Conservation (phyloP, 345 rosid genomes). For the Clausena lansium region DNA sequence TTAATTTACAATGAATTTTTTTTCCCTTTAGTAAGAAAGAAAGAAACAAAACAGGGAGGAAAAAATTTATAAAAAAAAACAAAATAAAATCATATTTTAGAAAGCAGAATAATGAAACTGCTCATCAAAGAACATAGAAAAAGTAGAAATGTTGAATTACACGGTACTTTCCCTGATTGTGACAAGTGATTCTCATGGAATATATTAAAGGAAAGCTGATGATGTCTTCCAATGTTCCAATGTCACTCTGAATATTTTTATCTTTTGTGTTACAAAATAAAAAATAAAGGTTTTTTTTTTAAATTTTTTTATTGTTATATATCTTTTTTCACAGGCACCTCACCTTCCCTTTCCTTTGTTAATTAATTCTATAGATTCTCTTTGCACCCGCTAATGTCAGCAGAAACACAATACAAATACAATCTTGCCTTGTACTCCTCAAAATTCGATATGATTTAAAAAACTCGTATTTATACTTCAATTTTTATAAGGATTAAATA, state of each 20-base stretch:
- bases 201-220: slow-evolving; percentile 26
- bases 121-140: slow-evolving; percentile 7
- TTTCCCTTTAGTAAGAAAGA: neutral
- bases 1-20: too few species aligned
- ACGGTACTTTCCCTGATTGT: slow-evolving; percentile 27
- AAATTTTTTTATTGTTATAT: neutral
- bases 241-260: slow-evolving; percentile 4
- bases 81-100: too few species aligned
- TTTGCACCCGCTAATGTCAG: slow-evolving; percentile 12
- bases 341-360: slow-evolving; percentile 3
- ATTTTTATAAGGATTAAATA: neutral
- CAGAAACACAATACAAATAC: slow-evolving; percentile 6
- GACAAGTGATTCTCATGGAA: slow-evolving; percentile 39
- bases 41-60: neutral
- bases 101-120: neutral
- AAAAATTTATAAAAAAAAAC: slow-evolving; percentile 9
- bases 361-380: slow-evolving; percentile 15
- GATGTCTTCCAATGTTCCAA: slow-evolving; percentile 17
- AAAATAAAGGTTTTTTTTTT: neutral
- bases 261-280: neutral
- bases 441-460: neutral
- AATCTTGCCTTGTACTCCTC: slow-evolving; percentile 16
- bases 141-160: slow-evolving; percentile 21
- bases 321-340: neutral
- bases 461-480: neutral